These are phyloP conservation scores for Brasilioporus rufonigricans DNA, from an alignment of 768 basidiomycete species.

Conservation along the genomic window DNA sequence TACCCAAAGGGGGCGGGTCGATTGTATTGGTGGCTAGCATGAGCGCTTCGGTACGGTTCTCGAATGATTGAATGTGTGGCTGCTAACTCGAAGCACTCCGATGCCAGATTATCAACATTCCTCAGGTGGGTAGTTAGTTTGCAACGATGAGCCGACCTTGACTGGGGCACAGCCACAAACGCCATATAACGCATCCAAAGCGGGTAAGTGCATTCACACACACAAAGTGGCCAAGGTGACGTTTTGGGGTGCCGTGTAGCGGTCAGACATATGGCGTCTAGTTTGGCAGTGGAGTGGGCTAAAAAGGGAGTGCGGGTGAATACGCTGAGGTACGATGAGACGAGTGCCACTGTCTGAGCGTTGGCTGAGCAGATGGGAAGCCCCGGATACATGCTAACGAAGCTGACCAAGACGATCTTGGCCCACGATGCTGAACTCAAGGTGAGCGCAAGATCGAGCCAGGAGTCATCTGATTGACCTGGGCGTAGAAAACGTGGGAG, in stretches of 20 bases:
- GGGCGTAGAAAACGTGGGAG: constrained; percentile 77
- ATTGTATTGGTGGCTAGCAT: constrained; percentile 89
- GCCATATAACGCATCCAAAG: constrained; percentile 95
- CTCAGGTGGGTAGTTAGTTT: constrained; percentile 53
- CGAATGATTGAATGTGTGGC: not conserved
- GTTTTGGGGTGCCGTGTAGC: constrained; percentile 41
- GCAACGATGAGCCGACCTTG: not conserved
- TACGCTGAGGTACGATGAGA: constrained; percentile 53
- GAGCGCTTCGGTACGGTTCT: constrained; percentile 72
- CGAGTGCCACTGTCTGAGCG: not conserved
- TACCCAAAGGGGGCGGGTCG: constrained; percentile 71
- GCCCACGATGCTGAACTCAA: constrained; percentile 72
- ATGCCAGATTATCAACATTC: constrained; percentile 78
- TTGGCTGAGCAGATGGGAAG: constrained; percentile 35
- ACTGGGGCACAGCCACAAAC: constrained; percentile 64
- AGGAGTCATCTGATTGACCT: not conserved
- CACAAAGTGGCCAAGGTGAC: constrained; percentile 5
- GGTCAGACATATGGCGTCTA: constrained; percentile 91
- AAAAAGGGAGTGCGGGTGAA: constrained; percentile 87
- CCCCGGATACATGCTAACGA: constrained; percentile 94
- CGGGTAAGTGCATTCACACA: constrained; percentile 56
- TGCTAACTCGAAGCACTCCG: constrained; percentile 12
- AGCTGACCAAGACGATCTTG: constrained; percentile 81
- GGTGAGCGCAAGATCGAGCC: constrained; percentile 37
- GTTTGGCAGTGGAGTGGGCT: constrained; percentile 95